Evolutionary conservation across 2,329 filamentous ascomycete species (phyloP).

Genomic region (Microcyclospora tardicrescens): DNA sequence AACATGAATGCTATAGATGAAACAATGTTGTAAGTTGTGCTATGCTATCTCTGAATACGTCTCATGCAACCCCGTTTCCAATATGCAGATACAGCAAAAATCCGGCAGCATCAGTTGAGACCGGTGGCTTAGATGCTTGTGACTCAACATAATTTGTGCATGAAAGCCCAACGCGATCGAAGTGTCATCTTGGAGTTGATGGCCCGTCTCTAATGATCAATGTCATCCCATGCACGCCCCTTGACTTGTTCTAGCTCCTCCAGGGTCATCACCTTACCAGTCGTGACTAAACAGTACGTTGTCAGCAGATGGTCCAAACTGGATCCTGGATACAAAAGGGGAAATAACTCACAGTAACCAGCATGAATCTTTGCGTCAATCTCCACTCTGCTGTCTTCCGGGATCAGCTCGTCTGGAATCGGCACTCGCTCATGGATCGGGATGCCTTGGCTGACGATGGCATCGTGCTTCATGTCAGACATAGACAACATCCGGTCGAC

Average conservation of each 20-base stretch:
- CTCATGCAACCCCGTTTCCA: no score
- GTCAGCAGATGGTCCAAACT: conserved; percentile 8
- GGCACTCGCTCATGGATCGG: conserved; percentile 83
- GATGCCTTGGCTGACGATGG: conserved; percentile 73
- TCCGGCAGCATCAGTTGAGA: no score
- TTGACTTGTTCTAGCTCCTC: conserved; percentile 77
- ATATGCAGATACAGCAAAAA: no score
- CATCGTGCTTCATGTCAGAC: conserved; percentile 95
- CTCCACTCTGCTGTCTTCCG: conserved; percentile 89
- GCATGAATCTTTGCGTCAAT: conserved; percentile 98
- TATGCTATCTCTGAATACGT: no score
- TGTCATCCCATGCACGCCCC: conserved; percentile 79
- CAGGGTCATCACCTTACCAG: conserved; percentile 75
- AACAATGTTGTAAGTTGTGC: no score
- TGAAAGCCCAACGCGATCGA: no score
- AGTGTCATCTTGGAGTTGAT: no score
- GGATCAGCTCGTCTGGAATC: conserved; percentile 87
- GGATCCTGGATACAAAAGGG: background rate
- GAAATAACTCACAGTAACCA: conserved; percentile 51
- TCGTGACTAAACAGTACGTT: conserved; percentile 46
- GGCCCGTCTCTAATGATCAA: conserved; percentile 25
- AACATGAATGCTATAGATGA: no score
- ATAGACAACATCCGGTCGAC: conserved; percentile 98
- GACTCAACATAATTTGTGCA: no score
- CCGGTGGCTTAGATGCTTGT: no score